Evolutionary conservation across 495 filamentous ascomycete species (phyloP).

Genomic region (Amphirosellinia nigrospora): DNA sequence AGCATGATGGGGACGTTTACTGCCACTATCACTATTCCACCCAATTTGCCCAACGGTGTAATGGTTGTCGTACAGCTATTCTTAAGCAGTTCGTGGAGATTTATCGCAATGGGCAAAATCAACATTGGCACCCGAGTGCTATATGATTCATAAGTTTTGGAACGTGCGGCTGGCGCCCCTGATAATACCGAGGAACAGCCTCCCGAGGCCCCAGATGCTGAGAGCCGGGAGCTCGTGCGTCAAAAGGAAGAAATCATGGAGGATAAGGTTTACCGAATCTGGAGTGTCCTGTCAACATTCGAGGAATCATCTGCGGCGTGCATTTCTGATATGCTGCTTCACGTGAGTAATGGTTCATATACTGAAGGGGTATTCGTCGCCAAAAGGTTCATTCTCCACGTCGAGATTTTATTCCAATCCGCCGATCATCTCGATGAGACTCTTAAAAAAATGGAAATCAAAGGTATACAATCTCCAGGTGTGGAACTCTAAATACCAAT

Average conservation of each 20-base stretch:
- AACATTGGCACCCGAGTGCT: conserved; percentile 99
- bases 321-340: conserved; percentile 98
- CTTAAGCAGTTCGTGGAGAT: conserved; percentile 99
- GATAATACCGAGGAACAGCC: conserved; percentile 42
- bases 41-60: conserved; percentile 93
- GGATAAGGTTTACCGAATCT: conserved; percentile 96
- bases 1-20: conserved; percentile 95
- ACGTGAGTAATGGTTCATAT: conserved; percentile 98
- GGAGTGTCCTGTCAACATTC: conserved; percentile 95
- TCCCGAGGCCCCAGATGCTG: conserved; percentile 67
- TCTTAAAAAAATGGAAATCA: conserved; percentile 71
- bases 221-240: conserved; percentile 75
- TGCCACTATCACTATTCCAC: conserved; percentile 99
- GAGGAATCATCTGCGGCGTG: conserved; percentile 97
- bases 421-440: conserved; percentile 81
- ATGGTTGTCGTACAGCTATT: conserved; percentile 96
- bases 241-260: conserved; percentile 94
- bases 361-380: conserved; percentile 93
- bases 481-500: conserved; percentile 7
- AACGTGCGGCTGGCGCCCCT: conserved; percentile 79
- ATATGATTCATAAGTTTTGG: conserved; percentile 99
- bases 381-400: conserved; percentile 95
- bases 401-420: conserved; percentile 89
- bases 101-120: conserved; percentile 94
- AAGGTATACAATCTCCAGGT: conserved; percentile 61